Base-by-base conservation (phyloP, 2,329 filamentous ascomycete genomes). In the Aspergillus pseudoglaucus region DNA sequence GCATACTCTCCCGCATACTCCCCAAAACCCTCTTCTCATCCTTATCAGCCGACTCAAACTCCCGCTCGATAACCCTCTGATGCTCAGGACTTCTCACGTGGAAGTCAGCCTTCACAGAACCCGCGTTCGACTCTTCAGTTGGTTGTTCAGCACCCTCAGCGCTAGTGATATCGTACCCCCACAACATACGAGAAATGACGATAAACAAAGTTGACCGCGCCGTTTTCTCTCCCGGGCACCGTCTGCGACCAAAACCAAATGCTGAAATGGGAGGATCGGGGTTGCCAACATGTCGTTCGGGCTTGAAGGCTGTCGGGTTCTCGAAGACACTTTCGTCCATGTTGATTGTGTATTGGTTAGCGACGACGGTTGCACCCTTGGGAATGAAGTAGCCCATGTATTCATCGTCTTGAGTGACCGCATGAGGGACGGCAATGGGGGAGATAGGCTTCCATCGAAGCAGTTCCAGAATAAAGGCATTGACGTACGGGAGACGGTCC, bases 351-450 rank as follows among this genome's bases (percentile, higher is more conserved):
- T 65, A 73, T 2, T 65, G 65, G 51, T 72, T 72, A 3, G 64
- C 66, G 0, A 72, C 53, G 2, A 79, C 58, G 0, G 67, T 71
- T 1, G 75, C 75, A 2, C 69, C 74, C 1, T 66, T 61, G 2
- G 75, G 75, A 18, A 78, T 74, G 18, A 61, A 61, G 53, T 71
- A 77, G n/a, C 72, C 73, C 42, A 69, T 61, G 50, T 74, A 78
- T 20, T 60, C 57, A 47, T 77, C 75, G 44, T 77, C 73, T 30
- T 69, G 65, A 1, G 69, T 71, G 1, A 67, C 63, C 1, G 73
- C 71, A 47, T 78, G 74, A 1, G 74, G 75, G 3, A 71, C 69
- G 0, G 70, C 74, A 0, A 73, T 59, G 0, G 74, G 71, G 0
- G 69, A 67, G 0, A 72, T 60, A 2, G 70, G 69, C 1, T 68